Percentiles rank a stretch among this genome's conserved stretches.
Evolutionary conservation across 2,329 filamentous ascomycete genomes (phyloP).

Genomic region (Ophiostoma piceae): DNA sequence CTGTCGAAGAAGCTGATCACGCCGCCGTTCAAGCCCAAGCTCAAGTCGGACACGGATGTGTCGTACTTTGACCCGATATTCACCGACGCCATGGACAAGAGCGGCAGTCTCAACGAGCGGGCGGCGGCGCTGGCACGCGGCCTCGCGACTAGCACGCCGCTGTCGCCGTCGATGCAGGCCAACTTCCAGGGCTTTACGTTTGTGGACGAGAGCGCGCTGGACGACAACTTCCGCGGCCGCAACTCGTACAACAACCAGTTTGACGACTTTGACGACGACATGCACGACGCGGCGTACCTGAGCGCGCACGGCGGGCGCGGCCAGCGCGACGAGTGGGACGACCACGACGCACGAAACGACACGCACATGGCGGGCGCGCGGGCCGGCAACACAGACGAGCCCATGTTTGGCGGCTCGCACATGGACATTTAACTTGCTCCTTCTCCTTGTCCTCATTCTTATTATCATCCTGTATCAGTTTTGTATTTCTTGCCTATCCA

Average conservation of each 20-base stretch:
- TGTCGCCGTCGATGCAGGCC: slow-evolving; percentile 92
- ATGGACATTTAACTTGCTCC: slow-evolving; percentile 52
- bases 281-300: slow-evolving; percentile 51
- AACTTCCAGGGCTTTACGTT: slow-evolving; percentile 99
- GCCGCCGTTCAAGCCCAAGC: slow-evolving; percentile 94
- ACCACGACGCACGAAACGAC: slow-evolving; percentile 48
- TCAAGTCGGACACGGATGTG: slow-evolving; percentile 92
- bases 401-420: slow-evolving; percentile 57
- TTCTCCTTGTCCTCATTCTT: not conserved
- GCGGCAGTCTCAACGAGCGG: slow-evolving; percentile 82
- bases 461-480: not conserved
- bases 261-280: slow-evolving; percentile 50
- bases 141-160: slow-evolving; percentile 80
- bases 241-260: slow-evolving; percentile 36
- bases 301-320: slow-evolving; percentile 34
- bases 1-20: slow-evolving; percentile 86
- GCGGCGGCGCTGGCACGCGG: slow-evolving; percentile 81
- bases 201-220: slow-evolving; percentile 93
- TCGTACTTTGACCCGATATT: slow-evolving; percentile 99
- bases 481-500: not conserved
- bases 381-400: slow-evolving; percentile 55
- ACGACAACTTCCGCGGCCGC: slow-evolving; percentile 67
- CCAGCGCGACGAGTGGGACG: slow-evolving; percentile 53
- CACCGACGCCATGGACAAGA: slow-evolving; percentile 84
- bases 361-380: slow-evolving; percentile 59